A percentile compares a stretch with the other conserved stretches of the same genome.
These are phyloP conservation scores for Aspergillus oerlinghausenensis DNA, from an alignment of 2,329 filamentous ascomycete genomes.

Conservation along the genomic window DNA sequence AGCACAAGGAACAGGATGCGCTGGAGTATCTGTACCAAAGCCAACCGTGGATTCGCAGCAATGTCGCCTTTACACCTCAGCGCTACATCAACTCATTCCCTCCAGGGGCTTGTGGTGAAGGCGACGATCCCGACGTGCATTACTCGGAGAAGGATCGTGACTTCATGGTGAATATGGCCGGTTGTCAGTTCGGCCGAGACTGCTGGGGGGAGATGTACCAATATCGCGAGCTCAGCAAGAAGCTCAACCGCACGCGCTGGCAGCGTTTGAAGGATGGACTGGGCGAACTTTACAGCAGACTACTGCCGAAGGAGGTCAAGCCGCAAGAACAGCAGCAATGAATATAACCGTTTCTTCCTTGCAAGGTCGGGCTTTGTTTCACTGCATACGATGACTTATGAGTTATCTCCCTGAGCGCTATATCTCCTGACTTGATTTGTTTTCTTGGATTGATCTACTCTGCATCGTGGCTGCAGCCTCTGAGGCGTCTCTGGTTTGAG, in stretches of 20 bases:
- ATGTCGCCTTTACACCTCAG: conserved; percentile 84
- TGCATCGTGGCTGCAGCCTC: neutral
- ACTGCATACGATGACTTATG: neutral
- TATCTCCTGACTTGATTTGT: neutral
- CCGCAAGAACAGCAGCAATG: conserved; percentile 1
- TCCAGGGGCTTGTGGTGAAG: conserved; percentile 70
- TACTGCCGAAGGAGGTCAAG: conserved; percentile 15
- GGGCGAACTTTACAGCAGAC: conserved; percentile 16
- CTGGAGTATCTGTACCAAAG: conserved; percentile 86
- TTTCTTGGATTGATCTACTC: neutral
- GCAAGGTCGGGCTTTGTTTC: neutral
- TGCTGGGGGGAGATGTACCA: conserved; percentile 98
- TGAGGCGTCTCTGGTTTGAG: neutral
- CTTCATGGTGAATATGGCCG: conserved; percentile 97
- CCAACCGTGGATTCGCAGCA: conserved; percentile 87
- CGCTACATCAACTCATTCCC: conserved; percentile 94
- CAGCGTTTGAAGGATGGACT: conserved; percentile 51
- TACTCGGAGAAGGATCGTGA: conserved; percentile 82
- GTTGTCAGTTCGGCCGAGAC: conserved; percentile 93
- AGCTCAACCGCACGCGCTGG: conserved; percentile 79
- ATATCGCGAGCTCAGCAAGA: conserved; percentile 86
- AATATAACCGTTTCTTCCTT: neutral
- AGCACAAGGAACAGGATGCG: conserved; percentile 96
- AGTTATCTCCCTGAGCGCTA: neutral
- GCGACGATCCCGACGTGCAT: conserved; percentile 66